Base-by-base conservation (phyloP, 441 rosid genomes). In the Adansonia grandidieri region DNA sequence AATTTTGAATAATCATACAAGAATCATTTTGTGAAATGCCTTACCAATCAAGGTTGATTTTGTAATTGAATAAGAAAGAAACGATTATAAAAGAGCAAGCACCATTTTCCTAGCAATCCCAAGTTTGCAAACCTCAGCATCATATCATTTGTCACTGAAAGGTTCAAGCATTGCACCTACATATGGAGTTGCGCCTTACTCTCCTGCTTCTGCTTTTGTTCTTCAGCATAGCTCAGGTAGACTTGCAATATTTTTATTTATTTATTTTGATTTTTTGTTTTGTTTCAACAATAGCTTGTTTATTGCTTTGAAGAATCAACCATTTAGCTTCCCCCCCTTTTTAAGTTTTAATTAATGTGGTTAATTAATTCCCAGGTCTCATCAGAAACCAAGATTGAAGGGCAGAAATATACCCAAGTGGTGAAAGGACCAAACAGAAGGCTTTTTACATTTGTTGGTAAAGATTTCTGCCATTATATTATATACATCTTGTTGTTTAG, bases 391-490 rank as follows among this genome's bases (percentile, higher is more conserved):
- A 19, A 48, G 53, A 70, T 68, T 42, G 79, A 51, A 45, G 83
- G 78, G 68, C 37, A 69, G 54, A 22, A 71, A 6, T 9, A 28
- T 57, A 5, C 63, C 73, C 78, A 77, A 69, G 75, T 75, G 73
- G 82, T 72, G 79, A 81, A 79, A 75, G 86, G 85, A 53, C 71
- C 79, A 32, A 81, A 45, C 64, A 79, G 85, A 75, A 81, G 78
- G 83, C 83, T 81, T 17, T 68, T 85, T 70, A 76, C 77, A 15
- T 56, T 60, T 54, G 80, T 85, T 56, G 79, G 81, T 80, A 40
- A 0, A 45, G 20, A 20, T 10, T 24, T 48, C 10, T 3, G 42
- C n/a, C 15, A 13, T 62, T 15, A 60, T 32, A 20, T 19, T 9
- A 22, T 58, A 0, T 58, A 32, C 5, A 13, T 53, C 11, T 53